Base-by-base conservation (phyloP, 2,329 filamentous ascomycete species). In the Hymenotorrendiella dingleyae region DNA sequence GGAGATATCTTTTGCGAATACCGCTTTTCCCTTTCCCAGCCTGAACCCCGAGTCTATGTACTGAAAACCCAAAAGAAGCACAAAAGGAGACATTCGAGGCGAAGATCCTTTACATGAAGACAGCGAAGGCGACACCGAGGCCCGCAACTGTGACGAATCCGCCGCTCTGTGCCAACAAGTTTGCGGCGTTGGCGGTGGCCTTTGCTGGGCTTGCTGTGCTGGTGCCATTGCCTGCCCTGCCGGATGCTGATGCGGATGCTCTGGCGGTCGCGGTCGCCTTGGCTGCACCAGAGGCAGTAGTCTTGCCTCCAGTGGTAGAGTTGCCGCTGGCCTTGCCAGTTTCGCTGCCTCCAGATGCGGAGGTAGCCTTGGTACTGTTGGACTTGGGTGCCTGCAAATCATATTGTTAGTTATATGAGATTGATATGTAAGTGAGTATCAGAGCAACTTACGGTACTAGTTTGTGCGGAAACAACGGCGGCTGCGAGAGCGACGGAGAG, bases 101-200 rank as follows among this genome's bases (percentile, higher is more conserved):
- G n/a, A n/a, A n/a, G n/a, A n/a, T n/a, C 7, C 22, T 48, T 50
- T 56, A 60, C 54, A 59, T 60, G 47, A 60, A 61, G 19, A 61
- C 46, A 17, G 56, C 58, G 45, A 60, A 58, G 9, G 45, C 49
- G 38, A 58, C 45, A 48, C 58, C 51, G 7, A 61, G 47, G 21
- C 58, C 55, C 21, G 54, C 55, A 24, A 58, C 29, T 6, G 58
- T 55, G 26, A 58, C 53, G 19, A 57, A 36, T 22, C 58, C 57
- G 27, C 58, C 56, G 19, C 34, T 46, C 28, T 55, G 53, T 20
- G 56, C 47, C 17, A 58, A 20, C n/a, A 56, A 37, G 6, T 40
- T 41, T 21, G 43, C 30, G 2, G 53, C 55, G 16, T 47, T 52
- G 35, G 48, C 50, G 30, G 48, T 52, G 3, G 44, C 34, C 36